Evolutionary conservation across 768 basidiomycete species (phyloP), one percentile per base, ranked within the genome.

Genomic region (Neoboletus brunneissimus): DNA sequence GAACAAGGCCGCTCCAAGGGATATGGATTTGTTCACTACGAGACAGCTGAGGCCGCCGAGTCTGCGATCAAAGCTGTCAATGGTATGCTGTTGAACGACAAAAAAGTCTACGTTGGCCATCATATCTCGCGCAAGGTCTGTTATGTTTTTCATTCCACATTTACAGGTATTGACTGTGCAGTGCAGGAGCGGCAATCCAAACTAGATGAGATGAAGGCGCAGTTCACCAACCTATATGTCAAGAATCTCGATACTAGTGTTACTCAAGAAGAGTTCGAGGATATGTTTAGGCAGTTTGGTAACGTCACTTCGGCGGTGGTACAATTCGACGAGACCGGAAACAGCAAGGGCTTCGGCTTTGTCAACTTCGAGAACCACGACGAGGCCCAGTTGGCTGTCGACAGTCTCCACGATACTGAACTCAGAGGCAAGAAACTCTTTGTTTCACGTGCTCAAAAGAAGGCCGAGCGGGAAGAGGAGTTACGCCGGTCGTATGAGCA

Each of bases 1-100:
- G 94, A 97, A 71, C 87, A 90, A 61, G 97, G 95, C 56, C 88
- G 88, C 66, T 95, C 94, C 64, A 93, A 92, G 74, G 97, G 97
- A 60, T 99, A 98, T 71, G 97, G 96, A 41, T 99, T 96, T 75
- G 97, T 99, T 55, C 97, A 99, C 74, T 99, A 98, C 75, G 94
- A 98, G 77, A 97, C 94, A 54, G 90, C 89, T 48, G 97, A 98
- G 75, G 91, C 96, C 20, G 94, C 95, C 56, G 91, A 95, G 15
- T 86, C 82, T 49, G 97, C 97, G 63, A 98, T 99, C 82, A 95
- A 97, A 76, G 89, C 93, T 53, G 97, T 98, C 71, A 97, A 99
- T 72, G 94, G 96, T 62, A 99, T 99, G 97, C 75, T 99, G 63
- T 80, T 99, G 72, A 98, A 98, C 76, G 97, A 99, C 81, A 98